phyloP scores from a whole-genome alignment of 2,329 filamentous ascomycete species.

The Trichophyton schoenleinii region DNA sequence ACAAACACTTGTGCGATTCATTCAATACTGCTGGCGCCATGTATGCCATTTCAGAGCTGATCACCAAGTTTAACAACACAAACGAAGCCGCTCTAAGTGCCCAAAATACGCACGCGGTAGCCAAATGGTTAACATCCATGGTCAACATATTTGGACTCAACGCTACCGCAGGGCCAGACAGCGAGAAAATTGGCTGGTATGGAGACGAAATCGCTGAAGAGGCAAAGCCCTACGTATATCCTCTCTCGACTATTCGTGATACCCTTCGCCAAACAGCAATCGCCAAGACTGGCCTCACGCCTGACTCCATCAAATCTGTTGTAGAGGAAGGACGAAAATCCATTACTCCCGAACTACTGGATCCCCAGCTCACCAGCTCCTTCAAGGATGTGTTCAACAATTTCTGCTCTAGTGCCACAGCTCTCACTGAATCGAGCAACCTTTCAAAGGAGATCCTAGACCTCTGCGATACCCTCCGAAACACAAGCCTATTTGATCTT shows the following conservation, averaged over 20 bases:
- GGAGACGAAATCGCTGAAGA: conserved; percentile 50
- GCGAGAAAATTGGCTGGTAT: conserved; percentile 47
- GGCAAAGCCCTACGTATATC: conserved; percentile 50
- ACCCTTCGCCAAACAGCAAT: conserved; percentile 45
- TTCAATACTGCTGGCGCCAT: conserved; percentile 78
- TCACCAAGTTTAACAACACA: conserved; percentile 60
- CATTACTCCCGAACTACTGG: conserved; percentile 5
- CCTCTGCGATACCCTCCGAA: conserved; percentile 68
- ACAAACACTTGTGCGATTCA: conserved; percentile 62
- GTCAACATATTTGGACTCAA: conserved; percentile 71
- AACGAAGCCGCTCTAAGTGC: conserved; percentile 36
- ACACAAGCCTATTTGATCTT: conserved; percentile 66
- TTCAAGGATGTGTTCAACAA: conserved; percentile 37
- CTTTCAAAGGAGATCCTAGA: conserved; percentile 60
- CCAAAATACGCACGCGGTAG: conserved; percentile 42
- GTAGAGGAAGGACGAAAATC: conserved; percentile 19
- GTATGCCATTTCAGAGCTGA: conserved; percentile 62
- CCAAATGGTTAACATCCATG: conserved; percentile 69
- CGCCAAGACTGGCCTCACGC: conserved; percentile 32
- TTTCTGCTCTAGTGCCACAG: conserved; percentile 29
- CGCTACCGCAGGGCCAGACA: conserved; percentile 26
- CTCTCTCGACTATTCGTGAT: conserved; percentile 46
- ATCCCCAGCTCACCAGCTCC: conserved; percentile 12
- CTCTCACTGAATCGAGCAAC: conserved; percentile 34
- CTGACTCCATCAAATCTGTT: conserved; percentile 29